Evolutionary conservation across 2,329 filamentous ascomycete species (phyloP).

Genomic region (Pestalotiopsis sp.): DNA sequence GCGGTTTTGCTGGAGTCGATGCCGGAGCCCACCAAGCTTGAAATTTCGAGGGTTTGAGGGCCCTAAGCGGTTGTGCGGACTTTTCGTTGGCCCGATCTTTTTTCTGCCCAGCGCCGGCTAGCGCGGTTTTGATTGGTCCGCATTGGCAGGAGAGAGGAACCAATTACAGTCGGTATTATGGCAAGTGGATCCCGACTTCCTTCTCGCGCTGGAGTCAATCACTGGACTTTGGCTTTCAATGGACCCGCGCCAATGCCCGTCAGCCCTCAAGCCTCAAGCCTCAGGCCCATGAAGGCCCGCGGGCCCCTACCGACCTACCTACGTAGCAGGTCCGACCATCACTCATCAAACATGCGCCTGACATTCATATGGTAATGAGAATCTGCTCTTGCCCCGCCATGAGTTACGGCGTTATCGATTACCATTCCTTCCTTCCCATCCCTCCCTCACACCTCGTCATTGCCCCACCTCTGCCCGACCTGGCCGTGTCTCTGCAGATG

Average conservation of each 20-base stretch:
- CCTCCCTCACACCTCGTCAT: slow-evolving; percentile 1
- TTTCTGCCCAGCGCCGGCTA: background rate
- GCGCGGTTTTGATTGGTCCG: background rate
- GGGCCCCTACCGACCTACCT: background rate
- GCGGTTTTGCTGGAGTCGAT: slow-evolving; percentile 15
- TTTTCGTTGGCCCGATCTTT: background rate
- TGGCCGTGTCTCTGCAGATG: background rate
- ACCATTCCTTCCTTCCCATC: background rate
- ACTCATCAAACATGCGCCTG: background rate
- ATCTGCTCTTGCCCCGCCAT: background rate
- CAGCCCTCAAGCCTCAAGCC: too few relatives aligned
- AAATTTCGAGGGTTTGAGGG: slow-evolving; percentile 15
- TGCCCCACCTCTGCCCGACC: slow-evolving; percentile 9
- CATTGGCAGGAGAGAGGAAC: background rate
- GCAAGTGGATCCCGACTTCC: background rate
- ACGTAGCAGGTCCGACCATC: background rate
- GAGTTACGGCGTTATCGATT: slow-evolving; percentile 4
- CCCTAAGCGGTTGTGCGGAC: slow-evolving; percentile 15
- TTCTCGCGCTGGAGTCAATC: background rate
- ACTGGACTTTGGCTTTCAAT: too few relatives aligned
- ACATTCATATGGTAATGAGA: background rate
- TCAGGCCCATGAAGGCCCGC: background rate
- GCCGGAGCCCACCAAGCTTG: slow-evolving; percentile 11
- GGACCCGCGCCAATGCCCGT: too few relatives aligned
- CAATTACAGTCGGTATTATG: background rate